phyloP scores from a whole-genome alignment of 257 asterid species.

The Linaria vulgaris region DNA sequence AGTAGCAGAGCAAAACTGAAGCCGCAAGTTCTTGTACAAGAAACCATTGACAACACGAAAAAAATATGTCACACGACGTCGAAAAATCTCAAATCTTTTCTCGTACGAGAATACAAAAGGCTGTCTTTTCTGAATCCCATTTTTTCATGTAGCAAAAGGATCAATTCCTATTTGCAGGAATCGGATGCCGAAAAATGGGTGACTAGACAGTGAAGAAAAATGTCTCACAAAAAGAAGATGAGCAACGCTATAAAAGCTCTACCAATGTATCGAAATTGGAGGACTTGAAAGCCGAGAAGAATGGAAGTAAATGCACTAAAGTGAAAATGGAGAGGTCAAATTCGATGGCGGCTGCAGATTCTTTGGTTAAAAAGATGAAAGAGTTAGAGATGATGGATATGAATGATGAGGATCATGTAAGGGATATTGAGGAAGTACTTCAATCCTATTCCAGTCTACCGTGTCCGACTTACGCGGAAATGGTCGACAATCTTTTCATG shows the following conservation, averaged over 20 bases:
- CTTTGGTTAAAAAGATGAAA: slow-evolving; percentile 54
- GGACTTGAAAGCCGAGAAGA: slow-evolving; percentile 38
- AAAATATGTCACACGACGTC: slow-evolving; percentile 40
- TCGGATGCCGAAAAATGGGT: slow-evolving; percentile 43
- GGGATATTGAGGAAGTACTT: slow-evolving; percentile 81
- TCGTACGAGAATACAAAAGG: slow-evolving; percentile 42
- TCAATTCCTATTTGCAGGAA: slow-evolving; percentile 32
- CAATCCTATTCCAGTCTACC: slow-evolving; percentile 66
- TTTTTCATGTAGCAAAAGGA: slow-evolving; percentile 24
- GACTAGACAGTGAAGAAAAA: slow-evolving; percentile 23
- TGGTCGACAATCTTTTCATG: slow-evolving; percentile 61
- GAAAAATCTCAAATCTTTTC: slow-evolving; percentile 45
- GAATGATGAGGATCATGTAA: slow-evolving; percentile 58
- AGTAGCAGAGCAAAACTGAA: slow-evolving; percentile 34
- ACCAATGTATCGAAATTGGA: slow-evolving; percentile 27
- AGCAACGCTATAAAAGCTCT: slow-evolving; percentile 28
- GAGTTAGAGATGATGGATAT: slow-evolving; percentile 74
- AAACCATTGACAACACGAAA: slow-evolving; percentile 53
- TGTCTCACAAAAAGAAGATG: slow-evolving; percentile 32
- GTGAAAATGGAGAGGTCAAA: slow-evolving; percentile 25
- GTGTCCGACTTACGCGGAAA: slow-evolving; percentile 56
- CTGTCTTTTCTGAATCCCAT: slow-evolving; percentile 39
- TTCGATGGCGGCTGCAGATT: slow-evolving; percentile 25
- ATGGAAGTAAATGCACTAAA: slow-evolving; percentile 1
- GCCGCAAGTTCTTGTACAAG: slow-evolving; percentile 51